Conservation (phyloP, 2,329 filamentous ascomycete genomes). For the Aphanocladium album region DNA sequence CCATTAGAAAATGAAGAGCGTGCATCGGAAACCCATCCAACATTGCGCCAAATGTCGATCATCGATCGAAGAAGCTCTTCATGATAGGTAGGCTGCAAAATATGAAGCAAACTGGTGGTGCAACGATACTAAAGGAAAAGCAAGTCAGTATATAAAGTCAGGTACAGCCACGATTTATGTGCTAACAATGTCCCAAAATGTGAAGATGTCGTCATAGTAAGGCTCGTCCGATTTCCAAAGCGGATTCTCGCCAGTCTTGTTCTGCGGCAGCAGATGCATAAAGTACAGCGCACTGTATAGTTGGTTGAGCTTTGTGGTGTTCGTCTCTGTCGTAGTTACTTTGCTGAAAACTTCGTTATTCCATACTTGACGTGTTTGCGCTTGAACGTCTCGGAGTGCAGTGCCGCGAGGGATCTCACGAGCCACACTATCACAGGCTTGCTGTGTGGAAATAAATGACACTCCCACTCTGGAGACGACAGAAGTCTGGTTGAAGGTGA, state of each 20-base stretch:
- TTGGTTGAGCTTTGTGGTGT: conserved; percentile 51
- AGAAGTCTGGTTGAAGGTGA: conserved; percentile 43
- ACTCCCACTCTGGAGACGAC: conserved; percentile 59
- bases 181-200: conserved; percentile 53
- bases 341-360: conserved; percentile 58
- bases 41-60: conserved; percentile 62
- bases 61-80: conserved; percentile 62
- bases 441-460: conserved; percentile 58
- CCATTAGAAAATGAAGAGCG: conserved; percentile 67
- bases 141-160: background rate
- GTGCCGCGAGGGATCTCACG: conserved; percentile 48
- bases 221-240: conserved; percentile 59
- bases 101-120: conserved; percentile 58
- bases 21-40: conserved; percentile 60
- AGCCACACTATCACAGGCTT: conserved; percentile 56
- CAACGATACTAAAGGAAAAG: conserved; percentile 50
- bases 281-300: conserved; percentile 67
- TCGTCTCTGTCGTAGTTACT: conserved; percentile 53
- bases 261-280: conserved; percentile 64
- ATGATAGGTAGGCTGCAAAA: conserved; percentile 58
- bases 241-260: conserved; percentile 67
- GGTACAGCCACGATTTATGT: background rate
- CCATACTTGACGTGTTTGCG: conserved; percentile 50
- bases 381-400: conserved; percentile 38
- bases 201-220: conserved; percentile 69